These are phyloP conservation scores for Collybia sp. DNA, from an alignment of 768 basidiomycete genomes.

Conservation along the genomic window DNA sequence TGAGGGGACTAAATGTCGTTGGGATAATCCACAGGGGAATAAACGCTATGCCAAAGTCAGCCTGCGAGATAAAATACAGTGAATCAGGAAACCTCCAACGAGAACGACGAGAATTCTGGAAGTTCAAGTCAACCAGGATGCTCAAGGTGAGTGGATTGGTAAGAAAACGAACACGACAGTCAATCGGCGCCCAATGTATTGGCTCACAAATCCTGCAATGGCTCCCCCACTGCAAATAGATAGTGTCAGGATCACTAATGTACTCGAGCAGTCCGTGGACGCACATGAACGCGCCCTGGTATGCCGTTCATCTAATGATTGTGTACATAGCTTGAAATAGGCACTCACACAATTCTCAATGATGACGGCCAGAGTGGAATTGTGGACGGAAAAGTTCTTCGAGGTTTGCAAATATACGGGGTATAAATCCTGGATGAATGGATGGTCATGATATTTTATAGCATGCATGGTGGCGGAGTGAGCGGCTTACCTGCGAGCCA, in stretches of 20 bases:
- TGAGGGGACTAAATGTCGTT: conserved; percentile 44
- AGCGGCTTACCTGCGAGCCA: conserved; percentile 55
- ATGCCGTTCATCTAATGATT: no score
- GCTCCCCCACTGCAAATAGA: conserved; percentile 47
- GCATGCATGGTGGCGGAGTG: neutral
- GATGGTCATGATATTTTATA: neutral
- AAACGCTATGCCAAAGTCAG: conserved; percentile 29
- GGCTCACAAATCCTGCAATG: conserved; percentile 68
- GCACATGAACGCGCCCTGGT: no score
- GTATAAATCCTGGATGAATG: no score
- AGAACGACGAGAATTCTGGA: neutral
- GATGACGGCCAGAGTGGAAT: no score
- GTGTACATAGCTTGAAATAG: no score
- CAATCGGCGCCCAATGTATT: conserved; percentile 79
- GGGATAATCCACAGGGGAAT: conserved; percentile 71
- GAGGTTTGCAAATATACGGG: no score
- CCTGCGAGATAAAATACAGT: no score
- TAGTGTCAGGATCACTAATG: no score
- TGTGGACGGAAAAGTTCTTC: no score
- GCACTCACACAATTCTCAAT: no score
- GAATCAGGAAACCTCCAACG: neutral
- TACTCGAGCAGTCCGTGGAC: no score
- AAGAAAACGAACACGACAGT: conserved; percentile 55
- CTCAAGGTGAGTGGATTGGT: neutral
- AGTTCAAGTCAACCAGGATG: neutral